Conservation (phyloP, 192 early-diverging fungal genomes). For the Rhizoclosmatium globosum region DNA sequence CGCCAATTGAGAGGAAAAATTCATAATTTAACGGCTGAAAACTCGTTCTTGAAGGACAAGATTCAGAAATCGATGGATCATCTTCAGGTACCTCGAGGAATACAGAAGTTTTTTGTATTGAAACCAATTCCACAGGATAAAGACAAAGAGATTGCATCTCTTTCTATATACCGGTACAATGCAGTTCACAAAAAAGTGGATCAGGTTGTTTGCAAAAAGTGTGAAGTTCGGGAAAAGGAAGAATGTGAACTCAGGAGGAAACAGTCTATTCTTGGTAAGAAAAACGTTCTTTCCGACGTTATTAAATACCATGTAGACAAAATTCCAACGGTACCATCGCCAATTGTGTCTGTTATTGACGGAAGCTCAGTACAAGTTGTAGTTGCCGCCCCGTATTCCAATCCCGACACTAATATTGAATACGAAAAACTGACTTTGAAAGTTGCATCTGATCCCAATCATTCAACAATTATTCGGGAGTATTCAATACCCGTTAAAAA, state of each 20-base stretch:
- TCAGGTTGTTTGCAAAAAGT: constrained; percentile 52
- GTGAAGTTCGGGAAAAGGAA: constrained; percentile 53
- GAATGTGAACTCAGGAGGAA: constrained; percentile 44
- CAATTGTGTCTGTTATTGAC: constrained; percentile 15
- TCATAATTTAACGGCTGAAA: constrained; percentile 54
- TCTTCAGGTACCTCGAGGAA: constrained; percentile 41
- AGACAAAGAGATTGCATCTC: constrained; percentile 64
- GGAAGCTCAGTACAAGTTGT: constrained; percentile 34
- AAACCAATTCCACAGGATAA: constrained; percentile 50
- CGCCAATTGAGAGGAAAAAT: constrained; percentile 54
- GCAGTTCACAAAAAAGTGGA: constrained; percentile 63
- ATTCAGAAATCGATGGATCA: constrained; percentile 47
- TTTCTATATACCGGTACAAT: constrained; percentile 69
- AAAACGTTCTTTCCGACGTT: neutral
- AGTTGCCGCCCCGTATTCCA: constrained; percentile 21
- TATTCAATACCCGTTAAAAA: constrained; percentile 23
- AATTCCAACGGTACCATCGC: constrained; percentile 35
- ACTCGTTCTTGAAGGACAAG: constrained; percentile 47
- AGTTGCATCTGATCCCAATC: constrained; percentile 25
- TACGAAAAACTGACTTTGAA: constrained; percentile 22
- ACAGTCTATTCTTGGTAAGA: constrained; percentile 41
- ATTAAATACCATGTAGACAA: constrained; percentile 23
- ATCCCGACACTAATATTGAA: constrained; percentile 17
- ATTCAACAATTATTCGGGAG: neutral
- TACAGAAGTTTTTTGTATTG: neutral